Evolutionary conservation across 306 rosid species (phyloP).

Genomic region (Prunus dulcis): DNA sequence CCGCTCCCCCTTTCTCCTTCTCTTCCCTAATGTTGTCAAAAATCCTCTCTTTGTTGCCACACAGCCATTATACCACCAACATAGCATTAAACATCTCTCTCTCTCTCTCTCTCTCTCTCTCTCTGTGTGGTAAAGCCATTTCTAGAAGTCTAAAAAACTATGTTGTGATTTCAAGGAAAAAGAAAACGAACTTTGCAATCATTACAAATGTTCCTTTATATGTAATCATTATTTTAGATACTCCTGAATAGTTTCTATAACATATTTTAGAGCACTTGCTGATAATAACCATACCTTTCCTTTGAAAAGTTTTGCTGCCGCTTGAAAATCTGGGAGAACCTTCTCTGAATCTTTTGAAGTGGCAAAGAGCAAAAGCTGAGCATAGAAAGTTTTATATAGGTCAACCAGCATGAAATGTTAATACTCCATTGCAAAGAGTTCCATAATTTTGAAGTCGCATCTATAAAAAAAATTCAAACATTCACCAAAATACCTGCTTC

Average conservation of each 20-base stretch:
- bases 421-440: background rate
- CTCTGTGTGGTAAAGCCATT: too few species aligned
- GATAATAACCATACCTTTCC: slow-evolving; percentile 67
- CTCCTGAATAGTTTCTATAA: background rate
- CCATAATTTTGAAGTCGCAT: background rate
- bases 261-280: background rate
- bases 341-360: slow-evolving; percentile 69
- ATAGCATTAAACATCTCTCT: background rate
- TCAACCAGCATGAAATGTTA: background rate
- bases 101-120: too few species aligned
- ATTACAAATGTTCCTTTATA: background rate
- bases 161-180: too few species aligned
- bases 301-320: slow-evolving; percentile 78
- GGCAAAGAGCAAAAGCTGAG: slow-evolving; percentile 74
- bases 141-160: too few species aligned
- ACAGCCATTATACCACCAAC: background rate
- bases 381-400: slow-evolving; percentile 18
- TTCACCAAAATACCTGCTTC: slow-evolving; percentile 75
- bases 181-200: too few species aligned
- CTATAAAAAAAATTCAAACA: slow-evolving; percentile 3
- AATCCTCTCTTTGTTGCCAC: too few species aligned
- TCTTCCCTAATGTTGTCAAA: background rate
- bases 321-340: slow-evolving; percentile 63
- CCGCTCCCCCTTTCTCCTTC: background rate
- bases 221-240: background rate